Percentiles rank a stretch among this genome's conserved stretches.
These are phyloP conservation scores for Theobroma cacao DNA, from an alignment of 345 rosid genomes.

Conservation along the genomic window DNA sequence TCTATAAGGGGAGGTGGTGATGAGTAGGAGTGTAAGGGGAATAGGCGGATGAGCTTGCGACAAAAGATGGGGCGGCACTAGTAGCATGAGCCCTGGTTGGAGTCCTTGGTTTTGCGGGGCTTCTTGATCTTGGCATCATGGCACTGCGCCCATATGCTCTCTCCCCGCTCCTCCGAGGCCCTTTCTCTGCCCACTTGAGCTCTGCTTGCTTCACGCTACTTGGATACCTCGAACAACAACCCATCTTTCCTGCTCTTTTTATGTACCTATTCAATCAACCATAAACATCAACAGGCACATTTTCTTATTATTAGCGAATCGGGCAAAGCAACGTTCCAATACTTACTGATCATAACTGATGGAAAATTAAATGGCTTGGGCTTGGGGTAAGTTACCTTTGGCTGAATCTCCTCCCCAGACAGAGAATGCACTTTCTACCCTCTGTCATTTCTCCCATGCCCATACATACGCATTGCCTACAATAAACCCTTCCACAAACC, in stretches of 20 bases:
- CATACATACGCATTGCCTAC: slow-evolving; percentile 42
- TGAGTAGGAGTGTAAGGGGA: slow-evolving; percentile 33
- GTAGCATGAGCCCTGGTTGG: slow-evolving; percentile 11
- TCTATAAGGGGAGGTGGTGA: slow-evolving; percentile 35
- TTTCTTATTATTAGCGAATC: neutral
- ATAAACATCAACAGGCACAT: neutral
- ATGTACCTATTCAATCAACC: slow-evolving; percentile 43
- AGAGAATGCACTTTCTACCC: slow-evolving; percentile 60
- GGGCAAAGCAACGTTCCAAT: too few species aligned
- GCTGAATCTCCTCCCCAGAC: slow-evolving; percentile 57
- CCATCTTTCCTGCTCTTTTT: slow-evolving; percentile 44
- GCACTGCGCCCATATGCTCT: slow-evolving; percentile 20
- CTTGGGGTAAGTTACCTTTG: slow-evolving; percentile 33
- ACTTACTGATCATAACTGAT: too few species aligned
- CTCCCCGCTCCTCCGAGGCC: slow-evolving; percentile 44
- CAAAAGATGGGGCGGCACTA: slow-evolving; percentile 30
- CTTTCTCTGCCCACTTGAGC: slow-evolving; percentile 70
- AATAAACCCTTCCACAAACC: slow-evolving; percentile 72
- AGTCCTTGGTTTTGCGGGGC: slow-evolving; percentile 19
- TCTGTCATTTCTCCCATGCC: slow-evolving; percentile 74
- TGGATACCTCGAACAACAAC: slow-evolving; percentile 42
- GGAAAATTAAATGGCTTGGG: too few species aligned
- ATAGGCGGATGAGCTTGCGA: slow-evolving; percentile 18
- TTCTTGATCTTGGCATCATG: slow-evolving; percentile 33
- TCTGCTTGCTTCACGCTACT: slow-evolving; percentile 48